Base-by-base conservation (phyloP, 768 basidiomycete genomes). In the Agrocybe pediades region DNA sequence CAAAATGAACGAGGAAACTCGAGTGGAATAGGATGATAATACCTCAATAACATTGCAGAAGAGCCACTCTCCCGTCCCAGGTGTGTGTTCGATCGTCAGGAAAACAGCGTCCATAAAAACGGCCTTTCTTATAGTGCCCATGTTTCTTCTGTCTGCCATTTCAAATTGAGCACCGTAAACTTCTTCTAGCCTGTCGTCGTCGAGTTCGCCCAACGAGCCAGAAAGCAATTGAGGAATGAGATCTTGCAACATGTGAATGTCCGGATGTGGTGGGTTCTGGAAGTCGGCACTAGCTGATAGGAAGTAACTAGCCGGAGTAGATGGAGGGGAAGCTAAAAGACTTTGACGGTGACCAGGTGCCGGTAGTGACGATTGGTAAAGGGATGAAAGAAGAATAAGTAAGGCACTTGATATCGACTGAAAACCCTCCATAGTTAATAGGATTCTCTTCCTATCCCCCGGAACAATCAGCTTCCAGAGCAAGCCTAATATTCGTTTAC, bases 31-130 rank as follows among this genome's bases (percentile, higher is more conserved):
- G 17, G 8, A 29, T 13, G 54, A 2, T 59, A 71, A 45, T 58
- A 86, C 85, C 72, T 87, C 76, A n/a, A 81, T 51, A 0, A 72
- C 62, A 52, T 79, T 72, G 36, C 73, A 69, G 20, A 88, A 59
- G 11, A 83, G 62, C 81, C 82, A 85, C 46, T 75, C 66, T 13
- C 81, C 74, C n/a, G 71, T 69, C 0, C 67, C 66, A 19, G 76
- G 67, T 3, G 72, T 64, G 33, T 78, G 71, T 58, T 84, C 82
- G 24, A 86, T 62, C 59, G 82, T 85, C 17, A 69, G 68, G 3
- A 77, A 66, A n/a, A 86, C 63, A 7, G 76, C 75, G 39, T 83
- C 79, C 20, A 80, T 58, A 9, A 83, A 65, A 9, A 81, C 56
- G 8, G 69, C 65, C 13, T 68, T 68, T 33, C 71, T 62, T n/a